phyloP scores from a whole-genome alignment of 73 alveolate genomes.

The Tetrahymena elliotti region DNA sequence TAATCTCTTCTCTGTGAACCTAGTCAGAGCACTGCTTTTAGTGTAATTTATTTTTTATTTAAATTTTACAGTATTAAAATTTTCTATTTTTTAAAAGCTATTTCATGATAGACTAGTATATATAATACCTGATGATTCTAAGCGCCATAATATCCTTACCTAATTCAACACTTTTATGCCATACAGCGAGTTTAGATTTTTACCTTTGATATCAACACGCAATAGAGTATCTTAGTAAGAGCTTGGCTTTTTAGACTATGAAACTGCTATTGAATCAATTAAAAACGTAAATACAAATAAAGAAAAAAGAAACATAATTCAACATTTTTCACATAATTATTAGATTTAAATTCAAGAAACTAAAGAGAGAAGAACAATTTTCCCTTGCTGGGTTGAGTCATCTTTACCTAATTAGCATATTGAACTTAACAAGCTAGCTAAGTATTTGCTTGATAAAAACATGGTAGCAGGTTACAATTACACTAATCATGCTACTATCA shows the following conservation, averaged over 20 bases:
- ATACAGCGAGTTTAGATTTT: background rate
- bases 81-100: background rate
- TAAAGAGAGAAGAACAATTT: background rate
- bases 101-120: background rate
- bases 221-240: background rate
- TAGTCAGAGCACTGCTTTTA: background rate
- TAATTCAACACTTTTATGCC: background rate
- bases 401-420: background rate
- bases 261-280: background rate
- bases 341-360: background rate
- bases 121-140: background rate
- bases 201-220: background rate
- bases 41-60: background rate
- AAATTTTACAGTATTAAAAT: background rate
- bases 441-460: background rate
- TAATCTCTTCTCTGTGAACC: background rate
- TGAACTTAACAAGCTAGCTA: background rate
- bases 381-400: background rate
- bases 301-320: no score
- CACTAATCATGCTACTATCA: background rate
- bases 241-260: background rate
- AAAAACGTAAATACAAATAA: background rate
- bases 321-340: background rate
- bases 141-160: background rate
- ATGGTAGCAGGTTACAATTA: background rate